Percentiles rank a stretch among this genome's conserved stretches.
Conservation (phyloP, 2,329 filamentous ascomycete species). For the Fusarium sp. region DNA sequence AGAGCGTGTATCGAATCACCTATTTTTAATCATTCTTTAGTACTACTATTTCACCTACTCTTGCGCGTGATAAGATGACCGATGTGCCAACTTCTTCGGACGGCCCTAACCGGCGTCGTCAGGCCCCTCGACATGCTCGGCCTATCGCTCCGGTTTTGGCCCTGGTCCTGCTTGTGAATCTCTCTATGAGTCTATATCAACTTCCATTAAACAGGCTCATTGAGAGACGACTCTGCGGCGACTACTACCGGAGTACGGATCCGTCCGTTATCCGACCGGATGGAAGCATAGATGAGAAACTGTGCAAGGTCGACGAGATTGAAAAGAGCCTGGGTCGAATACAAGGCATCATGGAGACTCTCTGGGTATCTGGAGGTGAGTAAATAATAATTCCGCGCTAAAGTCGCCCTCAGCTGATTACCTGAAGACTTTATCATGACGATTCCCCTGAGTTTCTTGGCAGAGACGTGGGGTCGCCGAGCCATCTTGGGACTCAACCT, state of each 20-base stretch:
- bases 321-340: constrained; percentile 63
- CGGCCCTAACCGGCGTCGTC: background rate
- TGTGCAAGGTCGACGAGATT: constrained; percentile 64
- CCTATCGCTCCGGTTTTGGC: constrained; percentile 46
- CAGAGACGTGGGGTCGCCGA: constrained; percentile 55
- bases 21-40: too few species aligned
- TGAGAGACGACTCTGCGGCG: constrained; percentile 60
- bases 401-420: background rate
- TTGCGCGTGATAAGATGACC: background rate
- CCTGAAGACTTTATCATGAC: constrained; percentile 59
- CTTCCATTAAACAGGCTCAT: constrained; percentile 59
- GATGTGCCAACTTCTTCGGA: background rate
- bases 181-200: constrained; percentile 59
- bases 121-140: background rate
- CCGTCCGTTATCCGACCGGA: constrained; percentile 43
- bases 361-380: constrained; percentile 60
- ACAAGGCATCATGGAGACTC: constrained; percentile 61
- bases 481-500: constrained; percentile 57
- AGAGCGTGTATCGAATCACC: background rate
- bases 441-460: constrained; percentile 58
- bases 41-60: too few species aligned
- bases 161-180: constrained; percentile 58
- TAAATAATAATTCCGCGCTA: accelerated
- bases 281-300: constrained; percentile 58
- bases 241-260: constrained; percentile 58